Conservation (phyloP, 2,329 filamentous ascomycete genomes). For the Cladophialophora carrionii region DNA sequence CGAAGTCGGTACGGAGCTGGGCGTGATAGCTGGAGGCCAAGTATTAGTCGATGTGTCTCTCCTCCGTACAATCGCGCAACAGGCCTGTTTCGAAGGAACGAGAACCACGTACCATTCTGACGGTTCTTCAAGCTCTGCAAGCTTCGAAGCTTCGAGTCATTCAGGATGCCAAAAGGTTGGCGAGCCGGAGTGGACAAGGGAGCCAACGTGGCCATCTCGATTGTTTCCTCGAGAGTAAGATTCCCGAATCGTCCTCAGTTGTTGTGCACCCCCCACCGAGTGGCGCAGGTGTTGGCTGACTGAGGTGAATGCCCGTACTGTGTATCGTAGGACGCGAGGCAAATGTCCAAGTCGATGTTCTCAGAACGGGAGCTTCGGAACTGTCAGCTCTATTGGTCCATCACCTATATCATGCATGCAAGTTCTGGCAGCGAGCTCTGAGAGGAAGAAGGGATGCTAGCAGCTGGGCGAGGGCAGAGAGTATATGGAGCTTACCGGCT, state of each 20-base stretch:
- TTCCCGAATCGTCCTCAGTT: neutral
- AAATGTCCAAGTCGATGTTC: neutral
- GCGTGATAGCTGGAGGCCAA: conserved; percentile 31
- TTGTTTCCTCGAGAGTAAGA: conserved; percentile 1
- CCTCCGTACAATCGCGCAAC: neutral
- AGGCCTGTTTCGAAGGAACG: neutral
- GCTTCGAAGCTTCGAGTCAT: conserved; percentile 41
- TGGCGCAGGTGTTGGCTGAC: neutral
- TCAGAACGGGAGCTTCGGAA: neutral
- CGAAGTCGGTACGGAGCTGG: conserved; percentile 43
- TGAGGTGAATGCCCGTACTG: neutral
- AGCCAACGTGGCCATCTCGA: conserved; percentile 41
- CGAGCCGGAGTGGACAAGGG: conserved; percentile 39
- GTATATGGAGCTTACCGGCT: conserved; percentile 27
- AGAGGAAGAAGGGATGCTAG: conserved; percentile 18
- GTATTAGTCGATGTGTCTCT: conserved; percentile 19
- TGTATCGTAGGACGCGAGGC: neutral
- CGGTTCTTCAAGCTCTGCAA: conserved; percentile 44
- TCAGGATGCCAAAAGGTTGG: conserved; percentile 43
- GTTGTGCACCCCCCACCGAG: neutral
- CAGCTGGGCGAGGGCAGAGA: conserved; percentile 20
- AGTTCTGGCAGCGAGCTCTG: conserved; percentile 10
- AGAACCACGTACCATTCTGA: conserved; percentile 54
- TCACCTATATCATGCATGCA: conserved; percentile 9
- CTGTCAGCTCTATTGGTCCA: conserved; percentile 11